Evolutionary conservation across 2,329 filamentous ascomycete genomes (phyloP), one percentile per base, ranked within the genome.

Genomic region (Elsinoe arachidis): DNA sequence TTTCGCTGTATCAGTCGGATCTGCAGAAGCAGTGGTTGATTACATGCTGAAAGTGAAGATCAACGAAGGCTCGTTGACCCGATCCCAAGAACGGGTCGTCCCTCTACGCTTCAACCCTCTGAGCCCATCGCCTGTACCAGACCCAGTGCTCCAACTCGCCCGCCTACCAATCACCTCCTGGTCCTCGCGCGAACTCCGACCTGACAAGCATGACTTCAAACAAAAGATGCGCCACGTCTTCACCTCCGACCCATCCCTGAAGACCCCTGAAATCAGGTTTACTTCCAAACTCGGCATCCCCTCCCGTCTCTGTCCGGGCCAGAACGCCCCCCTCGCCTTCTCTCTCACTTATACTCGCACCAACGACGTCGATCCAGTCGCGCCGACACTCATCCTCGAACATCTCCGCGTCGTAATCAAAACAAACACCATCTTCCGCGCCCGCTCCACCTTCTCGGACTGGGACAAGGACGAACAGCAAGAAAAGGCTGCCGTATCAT

Each of bases 211-310:
- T 26, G 43, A 23, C 23, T 38, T 49, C 23, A 56, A 56, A 15
- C 54, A 56, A 26, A 56, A 56, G 41, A 46, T 56, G 33, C 33
- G 33, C 12, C 54, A 56, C 41, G 54, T 46, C 30, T 56, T 56
- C 54, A 49, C 54, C 23, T 56, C 54, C 2, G 54, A 56, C 37
- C 39, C 54, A 1, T 17, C 26, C 14, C 43, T 56, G n/a, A 47
- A 46, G 41, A 56, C 54, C 3, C 54, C 54, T 11, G 9, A n/a
- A 23, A 35, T 56, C 54, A 35, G 9, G 7, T 56, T 56, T 17
- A 11, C 7, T 6, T 26, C 30, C 14, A 38, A 30, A n/a, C 30
- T 56, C 54, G 30, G 33, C 43, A 34, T 56, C 14, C 54, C 54
- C n/a, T 23, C 14, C 1, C n/a, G 11, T 10, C 17, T 56, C 14